These are phyloP conservation scores for Diplodia scrobiculata DNA, from an alignment of 2,329 filamentous ascomycete species.

Conservation along the genomic window DNA sequence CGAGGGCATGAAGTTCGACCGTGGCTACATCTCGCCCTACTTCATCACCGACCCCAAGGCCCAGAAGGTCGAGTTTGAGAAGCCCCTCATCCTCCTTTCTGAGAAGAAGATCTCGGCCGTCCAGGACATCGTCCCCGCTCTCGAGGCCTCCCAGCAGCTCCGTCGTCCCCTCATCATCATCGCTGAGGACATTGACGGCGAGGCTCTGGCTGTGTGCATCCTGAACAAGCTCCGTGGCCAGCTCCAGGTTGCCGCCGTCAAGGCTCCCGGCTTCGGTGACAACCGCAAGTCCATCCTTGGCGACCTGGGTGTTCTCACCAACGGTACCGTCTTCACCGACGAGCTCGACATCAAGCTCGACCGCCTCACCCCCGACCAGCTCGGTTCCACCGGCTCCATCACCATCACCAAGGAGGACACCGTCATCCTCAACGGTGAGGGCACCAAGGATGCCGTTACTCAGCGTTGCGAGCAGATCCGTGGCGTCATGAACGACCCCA, in stretches of 20 bases:
- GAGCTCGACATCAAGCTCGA: conserved; percentile 99
- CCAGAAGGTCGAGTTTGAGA: conserved; percentile 99
- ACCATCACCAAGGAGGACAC: conserved; percentile 99
- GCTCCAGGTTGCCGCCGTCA: conserved; percentile 97
- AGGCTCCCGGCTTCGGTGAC: conserved; percentile 98
- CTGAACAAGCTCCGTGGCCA: conserved; percentile 99
- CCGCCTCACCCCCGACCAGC: conserved; percentile 93
- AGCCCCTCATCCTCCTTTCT: conserved; percentile 95
- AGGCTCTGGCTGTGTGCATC: conserved; percentile 97
- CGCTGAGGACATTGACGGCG: conserved; percentile 97
- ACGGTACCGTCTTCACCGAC: conserved; percentile 95
- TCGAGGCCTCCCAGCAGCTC: conserved; percentile 93
- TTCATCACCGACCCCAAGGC: conserved; percentile 99
- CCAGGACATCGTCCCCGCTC: conserved; percentile 96
- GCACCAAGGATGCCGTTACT: conserved; percentile 86
- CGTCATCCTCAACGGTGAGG: conserved; percentile 95
- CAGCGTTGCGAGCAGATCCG: conserved; percentile 99
- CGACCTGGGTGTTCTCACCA: conserved; percentile 92
- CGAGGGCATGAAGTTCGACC: conserved; percentile 99
- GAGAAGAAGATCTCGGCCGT: conserved; percentile 99
- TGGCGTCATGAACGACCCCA: conserved; percentile 89
- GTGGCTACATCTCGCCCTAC: conserved; percentile 97
- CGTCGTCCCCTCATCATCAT: conserved; percentile 97
- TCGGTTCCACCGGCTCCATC: conserved; percentile 95
- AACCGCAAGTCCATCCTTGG: conserved; percentile 99